These are phyloP conservation scores for Kuraishia piskuri DNA, from an alignment of 805 yeast genomes.

Conservation along the genomic window DNA sequence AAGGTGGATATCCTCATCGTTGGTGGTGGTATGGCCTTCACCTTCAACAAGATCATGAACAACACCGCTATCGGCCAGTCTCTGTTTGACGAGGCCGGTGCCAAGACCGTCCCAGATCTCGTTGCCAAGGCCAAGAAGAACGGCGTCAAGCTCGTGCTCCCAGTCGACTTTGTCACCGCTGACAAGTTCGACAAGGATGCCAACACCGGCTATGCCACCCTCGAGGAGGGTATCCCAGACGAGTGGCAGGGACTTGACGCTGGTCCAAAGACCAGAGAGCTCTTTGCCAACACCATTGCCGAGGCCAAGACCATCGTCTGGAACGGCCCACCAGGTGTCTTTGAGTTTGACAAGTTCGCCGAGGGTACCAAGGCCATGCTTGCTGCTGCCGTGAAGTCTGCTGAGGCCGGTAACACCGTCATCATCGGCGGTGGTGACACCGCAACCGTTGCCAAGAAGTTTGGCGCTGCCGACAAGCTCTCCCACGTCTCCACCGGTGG, in stretches of 20 bases:
- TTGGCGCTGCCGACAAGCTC: constrained; percentile 90
- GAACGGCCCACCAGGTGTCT: constrained; percentile 99
- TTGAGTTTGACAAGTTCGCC: constrained; percentile 91
- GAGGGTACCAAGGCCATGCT: constrained; percentile 86
- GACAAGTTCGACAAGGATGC: constrained; percentile 94
- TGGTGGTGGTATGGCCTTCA: constrained; percentile 99
- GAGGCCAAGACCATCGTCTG: constrained; percentile 97
- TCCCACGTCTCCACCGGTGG: constrained; percentile 99
- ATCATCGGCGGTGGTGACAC: constrained; percentile 99
- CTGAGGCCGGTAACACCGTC: constrained; percentile 83
- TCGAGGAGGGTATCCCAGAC: constrained; percentile 88
- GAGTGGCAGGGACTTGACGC: constrained; percentile 94
- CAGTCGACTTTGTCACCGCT: constrained; percentile 93
- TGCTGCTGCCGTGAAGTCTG: constrained; percentile 81
- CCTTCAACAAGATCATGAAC: constrained; percentile 91
- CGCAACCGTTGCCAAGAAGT: constrained; percentile 98
- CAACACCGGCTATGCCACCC: constrained; percentile 72
- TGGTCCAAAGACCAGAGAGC: constrained; percentile 82
- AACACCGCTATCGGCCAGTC: constrained; percentile 86
- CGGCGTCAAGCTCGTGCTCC: constrained; percentile 87
- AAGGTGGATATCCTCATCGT: constrained; percentile 91
- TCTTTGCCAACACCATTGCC: constrained; percentile 75
- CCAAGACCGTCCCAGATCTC: constrained; percentile 87
- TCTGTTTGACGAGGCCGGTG: constrained; percentile 87
- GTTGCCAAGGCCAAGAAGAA: constrained; percentile 95